phyloP scores from a whole-genome alignment of 495 filamentous ascomycete genomes.

The Jackrogersella multiformis region DNA sequence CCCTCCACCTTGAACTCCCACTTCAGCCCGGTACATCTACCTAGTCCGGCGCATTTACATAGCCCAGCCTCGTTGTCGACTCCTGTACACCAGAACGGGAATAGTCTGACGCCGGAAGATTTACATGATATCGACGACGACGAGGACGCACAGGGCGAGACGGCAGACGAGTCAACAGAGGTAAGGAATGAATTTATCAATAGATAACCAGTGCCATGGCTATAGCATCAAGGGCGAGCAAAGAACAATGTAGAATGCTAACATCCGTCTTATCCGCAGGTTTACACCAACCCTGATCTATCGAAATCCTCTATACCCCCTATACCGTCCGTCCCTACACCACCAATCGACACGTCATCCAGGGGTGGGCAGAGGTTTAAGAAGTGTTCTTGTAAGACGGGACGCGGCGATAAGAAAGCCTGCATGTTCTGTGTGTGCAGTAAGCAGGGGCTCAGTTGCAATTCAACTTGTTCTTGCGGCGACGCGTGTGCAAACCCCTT shows the following conservation, averaged over 20 bases:
- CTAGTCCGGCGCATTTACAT: conserved; percentile 30
- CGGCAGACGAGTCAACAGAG: conserved; percentile 46
- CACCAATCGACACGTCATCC: conserved; percentile 38
- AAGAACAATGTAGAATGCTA: conserved; percentile 8
- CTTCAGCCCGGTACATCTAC: conserved; percentile 42
- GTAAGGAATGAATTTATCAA: conserved; percentile 14
- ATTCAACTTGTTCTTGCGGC: conserved; percentile 39
- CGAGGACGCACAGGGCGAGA: conserved; percentile 45
- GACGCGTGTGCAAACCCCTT: conserved; percentile 44
- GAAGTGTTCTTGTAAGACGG: conserved; percentile 44
- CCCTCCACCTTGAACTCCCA: conserved; percentile 35
- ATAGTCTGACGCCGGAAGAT: conserved; percentile 39
- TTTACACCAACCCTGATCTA: conserved; percentile 41
- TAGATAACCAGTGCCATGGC: too few species aligned
- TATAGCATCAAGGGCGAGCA: background rate
- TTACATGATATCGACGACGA: conserved; percentile 41
- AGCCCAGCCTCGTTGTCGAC: conserved; percentile 42
- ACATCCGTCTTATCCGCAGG: conserved; percentile 19
- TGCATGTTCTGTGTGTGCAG: conserved; percentile 45
- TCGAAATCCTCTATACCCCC: conserved; percentile 32
- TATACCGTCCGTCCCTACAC: conserved; percentile 38
- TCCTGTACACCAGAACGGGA: conserved; percentile 37
- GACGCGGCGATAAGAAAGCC: conserved; percentile 45
- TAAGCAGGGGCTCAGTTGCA: conserved; percentile 41
- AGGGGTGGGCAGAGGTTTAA: conserved; percentile 27